Evolutionary conservation across 495 filamentous ascomycete genomes (phyloP), one percentile per base, ranked within the genome.

Genomic region (Parmelia sp.): DNA sequence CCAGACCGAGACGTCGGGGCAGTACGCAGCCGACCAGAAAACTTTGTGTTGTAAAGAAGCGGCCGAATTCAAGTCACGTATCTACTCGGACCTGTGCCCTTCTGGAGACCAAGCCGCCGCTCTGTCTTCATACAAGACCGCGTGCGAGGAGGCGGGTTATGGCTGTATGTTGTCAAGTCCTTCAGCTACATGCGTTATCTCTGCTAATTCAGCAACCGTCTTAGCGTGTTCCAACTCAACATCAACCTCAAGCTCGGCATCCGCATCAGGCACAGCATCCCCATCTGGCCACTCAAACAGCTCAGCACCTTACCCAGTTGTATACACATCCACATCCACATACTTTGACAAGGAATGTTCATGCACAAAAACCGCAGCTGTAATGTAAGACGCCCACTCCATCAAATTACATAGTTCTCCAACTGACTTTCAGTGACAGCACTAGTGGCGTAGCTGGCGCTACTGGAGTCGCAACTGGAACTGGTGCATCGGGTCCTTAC

Each of bases 1-100:
- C 57, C 57, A 68, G 35, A 55, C 51, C 17, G 27, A 2, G 33
- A 33, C 51, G 15, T 17, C 27, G 21, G 51, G 51, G 3, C 29
- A 33, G 10, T 64, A 75, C 62, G 74, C 76, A 15, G 64, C 74
- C 35, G 70, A 76, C 45, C 66, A 68, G 58, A 58, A 68, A 47
- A 68, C 66, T 21, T 40, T 68, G 5, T 68, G 66, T 63, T 65
- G 66, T 49, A 56, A 68, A 63, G 59, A 65, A 49, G 63, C 66
- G 4, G 33, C 64, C 33, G 58, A 68, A 51, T 59, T 65, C 58
- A 56, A 68, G 59, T 61, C 57, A n/a, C 65, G 65, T 57, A 65
- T 68, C 53, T 29, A 55, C 5, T 51, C 36, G 33, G 57, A 66
- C 10, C 64, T 66, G 21, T 69, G 67, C 55, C 64, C 61, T 27